Evolutionary conservation across 768 basidiomycete genomes (phyloP).

Genomic region (Suillus clintonianus): DNA sequence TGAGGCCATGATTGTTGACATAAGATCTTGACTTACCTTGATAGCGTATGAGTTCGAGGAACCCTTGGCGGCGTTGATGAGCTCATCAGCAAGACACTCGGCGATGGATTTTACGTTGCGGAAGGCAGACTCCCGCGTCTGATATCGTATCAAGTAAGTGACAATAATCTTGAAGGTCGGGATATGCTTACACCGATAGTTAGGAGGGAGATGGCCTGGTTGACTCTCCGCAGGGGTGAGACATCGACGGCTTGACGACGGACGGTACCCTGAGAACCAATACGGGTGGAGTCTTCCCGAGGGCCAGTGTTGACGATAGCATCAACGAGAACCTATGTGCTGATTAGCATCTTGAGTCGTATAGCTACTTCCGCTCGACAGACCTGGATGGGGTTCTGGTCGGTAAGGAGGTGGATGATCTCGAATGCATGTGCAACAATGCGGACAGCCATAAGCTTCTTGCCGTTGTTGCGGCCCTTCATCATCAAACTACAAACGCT

Average conservation of each 20-base stretch:
- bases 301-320: slow-evolving; percentile 99
- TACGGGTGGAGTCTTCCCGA: slow-evolving; percentile 99
- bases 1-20: slow-evolving; percentile 1
- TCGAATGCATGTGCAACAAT: slow-evolving; percentile 99
- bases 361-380: slow-evolving; percentile 22
- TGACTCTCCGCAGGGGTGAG: slow-evolving; percentile 95
- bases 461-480: slow-evolving; percentile 99
- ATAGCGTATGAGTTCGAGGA: slow-evolving; percentile 99
- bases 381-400: slow-evolving; percentile 99
- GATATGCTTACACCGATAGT: slow-evolving; percentile 83
- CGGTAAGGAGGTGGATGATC: slow-evolving; percentile 99
- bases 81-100: slow-evolving; percentile 98
- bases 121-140: slow-evolving; percentile 99
- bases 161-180: background rate
- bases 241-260: slow-evolving; percentile 99
- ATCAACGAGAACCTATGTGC: slow-evolving; percentile 82
- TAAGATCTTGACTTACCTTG: slow-evolving; percentile 62
- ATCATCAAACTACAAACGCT: slow-evolving; percentile 83
- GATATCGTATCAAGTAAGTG: slow-evolving; percentile 10
- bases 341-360: background rate
- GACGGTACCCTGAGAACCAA: slow-evolving; percentile 99
- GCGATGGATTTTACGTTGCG: slow-evolving; percentile 99
- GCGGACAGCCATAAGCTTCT: slow-evolving; percentile 98
- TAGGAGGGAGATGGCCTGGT: slow-evolving; percentile 94
- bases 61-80: slow-evolving; percentile 99